These are phyloP conservation scores for Gyromitra esculenta DNA, from an alignment of 2,329 filamentous ascomycete genomes.

Conservation along the genomic window DNA sequence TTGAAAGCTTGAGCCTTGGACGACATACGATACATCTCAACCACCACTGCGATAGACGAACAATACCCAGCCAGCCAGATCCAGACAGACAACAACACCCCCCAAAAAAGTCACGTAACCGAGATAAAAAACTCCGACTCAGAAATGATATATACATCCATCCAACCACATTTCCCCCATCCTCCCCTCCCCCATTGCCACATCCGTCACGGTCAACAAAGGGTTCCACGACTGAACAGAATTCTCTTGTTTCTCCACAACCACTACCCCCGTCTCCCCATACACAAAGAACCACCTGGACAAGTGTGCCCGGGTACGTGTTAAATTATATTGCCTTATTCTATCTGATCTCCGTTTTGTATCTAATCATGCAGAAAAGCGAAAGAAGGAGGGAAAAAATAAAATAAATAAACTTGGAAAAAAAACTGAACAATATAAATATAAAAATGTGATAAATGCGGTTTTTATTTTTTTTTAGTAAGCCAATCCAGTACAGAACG, in stretches of 20 bases:
- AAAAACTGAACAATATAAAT: too few relatives aligned
- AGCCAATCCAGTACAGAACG: not conserved
- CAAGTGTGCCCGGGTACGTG: slow-evolving; percentile 29
- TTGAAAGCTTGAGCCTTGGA: slow-evolving; percentile 6
- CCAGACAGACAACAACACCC: too few relatives aligned
- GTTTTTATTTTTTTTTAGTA: not conserved
- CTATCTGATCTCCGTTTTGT: slow-evolving; percentile 36
- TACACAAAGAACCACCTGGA: slow-evolving; percentile 47
- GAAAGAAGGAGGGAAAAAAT: slow-evolving; percentile 11
- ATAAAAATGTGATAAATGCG: too few relatives aligned
- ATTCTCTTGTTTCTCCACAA: slow-evolving; percentile 39
- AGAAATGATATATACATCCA: slow-evolving; percentile 43
- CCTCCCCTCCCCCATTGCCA: slow-evolving; percentile 5
- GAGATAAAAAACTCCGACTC: slow-evolving; percentile 17
- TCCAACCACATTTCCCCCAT: slow-evolving; percentile 14
- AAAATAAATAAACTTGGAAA: not conserved
- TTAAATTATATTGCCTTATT: slow-evolving; percentile 45
- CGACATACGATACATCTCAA: not conserved
- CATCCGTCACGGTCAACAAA: slow-evolving; percentile 41
- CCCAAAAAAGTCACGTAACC: not conserved
- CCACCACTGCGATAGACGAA: slow-evolving; percentile 4
- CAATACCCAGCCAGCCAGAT: not conserved
- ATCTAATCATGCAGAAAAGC: slow-evolving; percentile 38
- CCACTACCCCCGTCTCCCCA: slow-evolving; percentile 12
- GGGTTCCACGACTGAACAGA: slow-evolving; percentile 29